Percentiles rank a stretch among this genome's conserved stretches.
phyloP scores from a whole-genome alignment of 169 alveolate species.

The Cryptosporidium muris region DNA sequence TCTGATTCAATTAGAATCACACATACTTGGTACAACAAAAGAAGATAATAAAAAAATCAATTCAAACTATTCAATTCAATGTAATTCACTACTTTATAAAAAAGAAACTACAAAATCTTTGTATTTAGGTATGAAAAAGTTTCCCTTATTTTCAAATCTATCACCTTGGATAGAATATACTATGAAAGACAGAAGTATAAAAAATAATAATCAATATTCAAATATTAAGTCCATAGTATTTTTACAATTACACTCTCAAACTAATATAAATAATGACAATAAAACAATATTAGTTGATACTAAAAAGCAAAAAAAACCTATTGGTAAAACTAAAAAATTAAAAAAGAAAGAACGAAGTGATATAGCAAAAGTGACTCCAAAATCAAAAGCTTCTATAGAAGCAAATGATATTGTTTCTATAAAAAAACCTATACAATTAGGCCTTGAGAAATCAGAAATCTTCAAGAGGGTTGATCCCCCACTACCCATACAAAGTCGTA shows the following conservation, averaged over 20 bases:
- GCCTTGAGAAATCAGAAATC: neutral
- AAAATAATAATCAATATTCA: neutral
- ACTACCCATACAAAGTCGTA: slow-evolving; percentile 21
- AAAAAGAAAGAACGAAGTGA: too few species aligned
- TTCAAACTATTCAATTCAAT: neutral
- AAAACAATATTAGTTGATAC: neutral
- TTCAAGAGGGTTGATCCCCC: neutral
- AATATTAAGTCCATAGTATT: neutral
- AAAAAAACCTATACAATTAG: slow-evolving; percentile 31
- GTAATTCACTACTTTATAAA: too few species aligned
- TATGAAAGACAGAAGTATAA: neutral
- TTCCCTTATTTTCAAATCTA: slow-evolving; percentile 1
- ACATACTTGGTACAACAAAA: neutral
- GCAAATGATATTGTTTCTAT: slow-evolving; percentile 30
- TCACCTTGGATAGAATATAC: slow-evolving; percentile 15
- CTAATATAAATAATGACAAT: neutral
- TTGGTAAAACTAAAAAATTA: neutral
- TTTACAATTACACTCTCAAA: neutral
- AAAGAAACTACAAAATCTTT: too few species aligned
- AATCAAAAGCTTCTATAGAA: neutral
- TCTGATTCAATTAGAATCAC: slow-evolving; percentile 12
- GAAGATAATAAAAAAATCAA: neutral
- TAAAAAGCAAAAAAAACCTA: neutral
- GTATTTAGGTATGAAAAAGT: neutral
- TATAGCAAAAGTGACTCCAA: neutral